Evolutionary conservation across 169 alveolate genomes (phyloP), one percentile per base, ranked within the genome.

Genomic region (Eimeria maxima): DNA sequence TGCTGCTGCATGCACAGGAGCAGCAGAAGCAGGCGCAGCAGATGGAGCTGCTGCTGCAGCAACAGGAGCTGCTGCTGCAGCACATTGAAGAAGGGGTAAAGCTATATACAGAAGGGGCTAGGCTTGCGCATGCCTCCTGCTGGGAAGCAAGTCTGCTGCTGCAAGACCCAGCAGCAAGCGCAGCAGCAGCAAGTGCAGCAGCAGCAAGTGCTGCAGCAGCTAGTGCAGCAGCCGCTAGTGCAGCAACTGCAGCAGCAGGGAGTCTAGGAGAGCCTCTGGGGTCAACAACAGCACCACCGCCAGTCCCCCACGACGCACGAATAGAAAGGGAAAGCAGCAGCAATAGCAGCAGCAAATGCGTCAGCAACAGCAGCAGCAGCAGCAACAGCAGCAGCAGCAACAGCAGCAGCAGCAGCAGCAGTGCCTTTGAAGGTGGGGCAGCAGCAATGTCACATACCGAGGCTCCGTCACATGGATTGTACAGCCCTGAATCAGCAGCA

Each of bases 11-110:
- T 7, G 27, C 38, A 4, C 50, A 80, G 69, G 65, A n/a, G 71
- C 90, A 80, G 69, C 45, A 44, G 47, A 11, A 50, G 90, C 71
- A 80, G 90, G 55, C 45, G 69, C 90, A 80, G 69, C 90, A 50
- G 67, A 57, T 57, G 67, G n/a, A 57, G 67, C 67, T 13, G 67
- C 67, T 80, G 71, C 65, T 47, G 65, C 90, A 80, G 90, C 90
- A 80, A 71, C 90, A 80, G 69, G 29, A 80, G 22, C 90, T n/a
- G 53, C 45, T 80, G 71, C 90, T 80, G 73, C 90, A 80, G 90
- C 90, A 80, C 71, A 71, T 80, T 1, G 90, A 80, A 47, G 90
- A 80, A 22, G 90, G 90, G 7, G 29, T 80, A 33, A 10, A 2
- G n/a, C 90, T 80, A 2, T 80, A 80, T 33, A 47, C 50, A 45